phyloP scores from a whole-genome alignment of 176 grass and related monocot species.

The Avena atlantica region DNA sequence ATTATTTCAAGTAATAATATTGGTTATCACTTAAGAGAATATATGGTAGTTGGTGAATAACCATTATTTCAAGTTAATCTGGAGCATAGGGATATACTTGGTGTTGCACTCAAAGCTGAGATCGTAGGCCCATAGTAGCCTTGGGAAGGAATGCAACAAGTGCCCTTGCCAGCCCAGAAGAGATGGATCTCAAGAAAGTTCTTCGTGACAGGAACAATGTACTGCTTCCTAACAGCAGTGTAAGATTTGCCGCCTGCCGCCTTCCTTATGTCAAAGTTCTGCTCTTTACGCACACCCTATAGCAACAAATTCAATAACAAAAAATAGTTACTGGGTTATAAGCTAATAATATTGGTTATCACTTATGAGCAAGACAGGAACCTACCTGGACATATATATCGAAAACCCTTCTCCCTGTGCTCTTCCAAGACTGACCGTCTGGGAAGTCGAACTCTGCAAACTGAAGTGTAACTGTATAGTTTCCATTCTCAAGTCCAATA shows the following conservation, averaged over 20 bases:
- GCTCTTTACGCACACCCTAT: constrained; percentile 61
- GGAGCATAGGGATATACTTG: constrained; percentile 39
- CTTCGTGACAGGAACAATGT: constrained; percentile 55
- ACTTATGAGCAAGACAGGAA: constrained; percentile 24
- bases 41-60: background rate
- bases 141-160: constrained; percentile 71
- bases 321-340: background rate
- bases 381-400: constrained; percentile 87
- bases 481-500: constrained; percentile 88
- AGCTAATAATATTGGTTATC: constrained; percentile 8
- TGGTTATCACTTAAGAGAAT: no score
- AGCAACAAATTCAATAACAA: background rate
- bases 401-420: constrained; percentile 75
- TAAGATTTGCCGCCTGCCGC: constrained; percentile 63
- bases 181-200: constrained; percentile 96
- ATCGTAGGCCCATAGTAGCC: constrained; percentile 75
- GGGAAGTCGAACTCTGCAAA: constrained; percentile 65
- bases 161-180: constrained; percentile 96
- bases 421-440: constrained; percentile 51
- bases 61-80: background rate
- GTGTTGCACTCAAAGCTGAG: constrained; percentile 79
- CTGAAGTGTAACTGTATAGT: constrained; percentile 79
- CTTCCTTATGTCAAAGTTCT: constrained; percentile 87
- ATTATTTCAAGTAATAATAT: background rate
- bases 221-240: constrained; percentile 60